A percentile compares a stretch with the other conserved stretches of the same genome.
phyloP scores from a whole-genome alignment of 1,139 yeast species.

The Candida glucosophila region DNA sequence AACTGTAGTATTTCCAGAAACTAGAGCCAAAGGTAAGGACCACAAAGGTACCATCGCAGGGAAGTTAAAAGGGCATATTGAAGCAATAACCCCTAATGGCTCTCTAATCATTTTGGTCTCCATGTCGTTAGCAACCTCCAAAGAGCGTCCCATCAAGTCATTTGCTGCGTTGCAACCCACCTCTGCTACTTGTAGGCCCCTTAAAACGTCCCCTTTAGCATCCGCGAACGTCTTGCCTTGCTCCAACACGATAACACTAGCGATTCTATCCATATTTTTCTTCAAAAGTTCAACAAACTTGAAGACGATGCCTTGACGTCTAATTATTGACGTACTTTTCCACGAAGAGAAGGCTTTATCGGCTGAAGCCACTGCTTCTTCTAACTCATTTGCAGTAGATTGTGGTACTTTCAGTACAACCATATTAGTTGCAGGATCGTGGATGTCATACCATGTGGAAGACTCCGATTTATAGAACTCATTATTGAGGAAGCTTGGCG shows the following conservation, averaged over 20 bases:
- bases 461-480: constrained; percentile 49
- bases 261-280: constrained; percentile 63
- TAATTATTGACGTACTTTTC: constrained; percentile 52
- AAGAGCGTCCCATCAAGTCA: constrained; percentile 55
- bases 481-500: constrained; percentile 54
- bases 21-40: constrained; percentile 70
- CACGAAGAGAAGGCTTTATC: constrained; percentile 52
- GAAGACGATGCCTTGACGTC: constrained; percentile 71
- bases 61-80: constrained; percentile 71
- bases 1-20: constrained; percentile 71
- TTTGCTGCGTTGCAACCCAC: constrained; percentile 54
- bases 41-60: constrained; percentile 86
- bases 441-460: constrained; percentile 59
- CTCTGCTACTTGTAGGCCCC: constrained; percentile 81
- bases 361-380: constrained; percentile 60
- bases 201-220: constrained; percentile 70
- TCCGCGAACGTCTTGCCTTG: constrained; percentile 77
- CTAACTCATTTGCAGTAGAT: constrained; percentile 58
- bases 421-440: constrained; percentile 69
- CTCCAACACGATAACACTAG: constrained; percentile 64
- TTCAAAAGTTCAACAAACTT: constrained; percentile 61
- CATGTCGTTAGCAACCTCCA: constrained; percentile 71
- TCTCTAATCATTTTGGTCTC: constrained; percentile 71
- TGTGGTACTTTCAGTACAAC: constrained; percentile 68
- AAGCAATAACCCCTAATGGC: constrained; percentile 58